Evolutionary conservation across 2,329 filamentous ascomycete genomes (phyloP).

Genomic region (Fusarium sp.): DNA sequence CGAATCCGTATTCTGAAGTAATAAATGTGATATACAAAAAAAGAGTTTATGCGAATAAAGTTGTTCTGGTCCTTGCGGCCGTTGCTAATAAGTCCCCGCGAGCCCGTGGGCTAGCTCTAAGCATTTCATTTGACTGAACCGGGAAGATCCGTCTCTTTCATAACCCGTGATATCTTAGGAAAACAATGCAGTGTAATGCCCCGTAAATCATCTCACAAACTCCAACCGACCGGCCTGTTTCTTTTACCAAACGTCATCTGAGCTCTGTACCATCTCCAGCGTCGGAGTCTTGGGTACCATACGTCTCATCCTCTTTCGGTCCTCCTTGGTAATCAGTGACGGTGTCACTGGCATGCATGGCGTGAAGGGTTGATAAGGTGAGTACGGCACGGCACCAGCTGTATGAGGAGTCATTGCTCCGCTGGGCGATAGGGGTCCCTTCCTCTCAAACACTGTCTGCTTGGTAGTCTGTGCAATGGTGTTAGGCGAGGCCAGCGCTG

Average conservation of each 20-base stretch:
- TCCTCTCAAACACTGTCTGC: conserved; percentile 72
- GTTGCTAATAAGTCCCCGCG: conserved; percentile 20
- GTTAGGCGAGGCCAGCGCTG: conserved; percentile 63
- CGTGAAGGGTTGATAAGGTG: conserved; percentile 82
- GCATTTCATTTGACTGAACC: conserved; percentile 12
- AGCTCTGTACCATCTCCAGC: conserved; percentile 68
- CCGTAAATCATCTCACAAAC: conserved; percentile 7
- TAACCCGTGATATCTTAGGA: conserved; percentile 42
- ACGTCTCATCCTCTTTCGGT: conserved; percentile 75
- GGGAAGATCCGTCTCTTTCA: conserved; percentile 24
- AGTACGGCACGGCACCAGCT: conserved; percentile 74
- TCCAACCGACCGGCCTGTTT: neutral
- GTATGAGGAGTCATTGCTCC: conserved; percentile 72
- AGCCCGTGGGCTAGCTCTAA: conserved; percentile 19
- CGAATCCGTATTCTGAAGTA: conserved; percentile 1
- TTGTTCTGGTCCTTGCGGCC: conserved; percentile 19
- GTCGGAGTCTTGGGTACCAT: conserved; percentile 72
- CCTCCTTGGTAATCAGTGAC: conserved; percentile 75
- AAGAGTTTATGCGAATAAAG: conserved; percentile 25
- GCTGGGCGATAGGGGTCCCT: conserved; percentile 63
- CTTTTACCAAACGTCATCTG: conserved; percentile 72
- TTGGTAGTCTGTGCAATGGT: conserved; percentile 63
- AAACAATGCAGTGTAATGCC: conserved; percentile 29
- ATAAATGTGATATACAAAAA: conserved; percentile 27
- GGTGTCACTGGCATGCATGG: conserved; percentile 81